phyloP scores from a whole-genome alignment of 2,329 filamentous ascomycete genomes.

The Hypocrella siamensis region DNA sequence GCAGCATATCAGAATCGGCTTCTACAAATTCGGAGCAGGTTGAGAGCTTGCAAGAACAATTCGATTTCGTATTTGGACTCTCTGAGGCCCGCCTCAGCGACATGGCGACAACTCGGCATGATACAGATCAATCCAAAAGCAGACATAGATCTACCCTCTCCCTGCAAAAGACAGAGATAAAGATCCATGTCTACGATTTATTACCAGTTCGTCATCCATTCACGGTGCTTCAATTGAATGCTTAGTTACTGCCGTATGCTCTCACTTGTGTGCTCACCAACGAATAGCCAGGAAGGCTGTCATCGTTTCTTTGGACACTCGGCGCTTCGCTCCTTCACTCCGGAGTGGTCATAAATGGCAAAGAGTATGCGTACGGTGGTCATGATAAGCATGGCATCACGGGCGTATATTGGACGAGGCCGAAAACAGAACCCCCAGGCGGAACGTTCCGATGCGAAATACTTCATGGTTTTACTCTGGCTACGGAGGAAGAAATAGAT shows the following conservation, averaged over 20 bases:
- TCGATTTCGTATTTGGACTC: too few species aligned
- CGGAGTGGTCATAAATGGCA: conserved; percentile 64
- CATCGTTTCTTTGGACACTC: conserved; percentile 62
- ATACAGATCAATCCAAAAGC: conserved; percentile 10
- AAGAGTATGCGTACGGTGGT: conserved; percentile 75
- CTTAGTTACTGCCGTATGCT: too few species aligned
- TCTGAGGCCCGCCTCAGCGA: too few species aligned
- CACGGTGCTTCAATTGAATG: not conserved
- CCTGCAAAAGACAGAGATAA: conserved; percentile 55
- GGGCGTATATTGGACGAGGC: conserved; percentile 72
- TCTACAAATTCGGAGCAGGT: too few species aligned
- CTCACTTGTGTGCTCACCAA: conserved; percentile 4
- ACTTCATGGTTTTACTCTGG: conserved; percentile 65
- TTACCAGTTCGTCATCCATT: conserved; percentile 38
- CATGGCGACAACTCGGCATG: conserved; percentile 15
- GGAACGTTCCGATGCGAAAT: conserved; percentile 63
- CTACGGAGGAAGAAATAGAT: conserved; percentile 53
- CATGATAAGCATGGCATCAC: conserved; percentile 56
- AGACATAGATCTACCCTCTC: conserved; percentile 51
- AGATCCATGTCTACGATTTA: conserved; percentile 66
- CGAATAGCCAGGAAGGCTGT: conserved; percentile 51
- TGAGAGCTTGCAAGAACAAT: too few species aligned
- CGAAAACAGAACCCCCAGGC: conserved; percentile 56
- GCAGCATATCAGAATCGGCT: too few species aligned
- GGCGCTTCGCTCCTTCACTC: conserved; percentile 69